A percentile compares a stretch with the other conserved stretches of the same genome.
phyloP scores from a whole-genome alignment of 2,329 filamentous ascomycete species.

The Dryadomyces sulphureus region DNA sequence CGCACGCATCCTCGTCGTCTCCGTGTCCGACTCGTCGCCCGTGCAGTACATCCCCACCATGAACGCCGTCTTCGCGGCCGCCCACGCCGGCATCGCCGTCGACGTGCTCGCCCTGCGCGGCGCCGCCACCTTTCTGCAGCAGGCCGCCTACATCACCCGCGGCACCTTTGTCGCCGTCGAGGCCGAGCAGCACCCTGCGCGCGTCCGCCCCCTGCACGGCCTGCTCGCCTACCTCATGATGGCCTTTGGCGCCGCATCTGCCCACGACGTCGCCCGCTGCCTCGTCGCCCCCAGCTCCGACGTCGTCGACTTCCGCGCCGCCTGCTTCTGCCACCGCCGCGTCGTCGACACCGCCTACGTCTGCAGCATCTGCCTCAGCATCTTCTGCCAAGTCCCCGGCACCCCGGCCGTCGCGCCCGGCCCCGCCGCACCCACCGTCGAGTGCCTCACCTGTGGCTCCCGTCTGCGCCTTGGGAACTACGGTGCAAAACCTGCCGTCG shows the following conservation, averaged over 20 bases:
- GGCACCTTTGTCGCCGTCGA: conserved; percentile 37
- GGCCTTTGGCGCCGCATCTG: conserved; percentile 42
- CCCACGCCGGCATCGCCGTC: conserved; percentile 74
- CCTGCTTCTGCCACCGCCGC: conserved; percentile 88
- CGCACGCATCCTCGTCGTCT: conserved; percentile 77
- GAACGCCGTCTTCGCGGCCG: conserved; percentile 94
- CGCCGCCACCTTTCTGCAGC: conserved; percentile 83
- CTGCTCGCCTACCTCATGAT: conserved; percentile 91
- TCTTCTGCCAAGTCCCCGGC: conserved; percentile 56
- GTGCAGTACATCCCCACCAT: conserved; percentile 96
- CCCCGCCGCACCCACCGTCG: conserved; percentile 21
- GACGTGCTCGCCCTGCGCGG: conserved; percentile 81
- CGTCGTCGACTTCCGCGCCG: conserved; percentile 90
- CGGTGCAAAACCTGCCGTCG: conserved; percentile 61
- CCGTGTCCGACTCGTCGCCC: conserved; percentile 71
- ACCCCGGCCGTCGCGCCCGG: neutral
- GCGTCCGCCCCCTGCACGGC: conserved; percentile 35
- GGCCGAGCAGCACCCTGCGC: conserved; percentile 12
- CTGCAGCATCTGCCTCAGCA: conserved; percentile 90
- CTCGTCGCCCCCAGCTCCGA: conserved; percentile 70
- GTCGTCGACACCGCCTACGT: conserved; percentile 91
- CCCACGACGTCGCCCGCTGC: conserved; percentile 12
- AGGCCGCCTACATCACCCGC: conserved; percentile 55
- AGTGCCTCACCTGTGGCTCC: conserved; percentile 74
- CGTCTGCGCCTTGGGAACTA: conserved; percentile 61